phyloP scores from a whole-genome alignment of 768 basidiomycete species.

The Russula griseocarnosa region DNA sequence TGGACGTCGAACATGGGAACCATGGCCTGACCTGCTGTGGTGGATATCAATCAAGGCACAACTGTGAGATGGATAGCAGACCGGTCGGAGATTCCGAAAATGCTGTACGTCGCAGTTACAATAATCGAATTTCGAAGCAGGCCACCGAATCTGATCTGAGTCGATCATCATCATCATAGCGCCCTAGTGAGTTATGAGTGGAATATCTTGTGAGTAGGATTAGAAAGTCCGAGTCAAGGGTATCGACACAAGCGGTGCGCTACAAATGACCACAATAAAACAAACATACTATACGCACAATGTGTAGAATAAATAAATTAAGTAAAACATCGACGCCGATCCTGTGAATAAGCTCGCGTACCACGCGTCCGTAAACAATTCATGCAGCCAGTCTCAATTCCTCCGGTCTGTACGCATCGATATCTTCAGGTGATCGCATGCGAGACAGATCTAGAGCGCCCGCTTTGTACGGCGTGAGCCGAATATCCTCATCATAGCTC shows the following conservation, averaged over 20 bases:
- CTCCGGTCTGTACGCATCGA: neutral
- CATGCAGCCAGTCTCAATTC: neutral
- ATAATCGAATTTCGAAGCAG: too few relatives aligned
- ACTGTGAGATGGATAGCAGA: too few relatives aligned
- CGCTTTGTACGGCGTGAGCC: slow-evolving; percentile 9
- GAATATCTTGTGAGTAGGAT: neutral
- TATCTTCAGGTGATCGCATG: neutral
- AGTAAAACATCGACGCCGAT: neutral
- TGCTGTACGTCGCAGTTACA: too few relatives aligned
- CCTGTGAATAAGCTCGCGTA: neutral
- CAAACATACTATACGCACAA: neutral
- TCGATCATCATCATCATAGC: neutral
- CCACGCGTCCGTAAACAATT: neutral
- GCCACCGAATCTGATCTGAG: too few relatives aligned
- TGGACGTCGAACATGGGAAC: too few relatives aligned
- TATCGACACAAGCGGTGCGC: neutral
- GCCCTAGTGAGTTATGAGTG: too few relatives aligned
- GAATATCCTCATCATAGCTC: slow-evolving; percentile 23
- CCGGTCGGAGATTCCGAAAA: too few relatives aligned
- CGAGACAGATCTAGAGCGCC: neutral
- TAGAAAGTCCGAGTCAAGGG: neutral
- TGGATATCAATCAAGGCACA: too few relatives aligned
- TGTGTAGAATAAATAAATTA: neutral
- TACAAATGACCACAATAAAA: too few relatives aligned
- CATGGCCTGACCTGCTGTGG: too few relatives aligned